A percentile compares a stretch with the other conserved stretches of the same genome.
These are phyloP conservation scores for Scytalidium sp. DNA, from an alignment of 2,329 filamentous ascomycete genomes.

Conservation along the genomic window DNA sequence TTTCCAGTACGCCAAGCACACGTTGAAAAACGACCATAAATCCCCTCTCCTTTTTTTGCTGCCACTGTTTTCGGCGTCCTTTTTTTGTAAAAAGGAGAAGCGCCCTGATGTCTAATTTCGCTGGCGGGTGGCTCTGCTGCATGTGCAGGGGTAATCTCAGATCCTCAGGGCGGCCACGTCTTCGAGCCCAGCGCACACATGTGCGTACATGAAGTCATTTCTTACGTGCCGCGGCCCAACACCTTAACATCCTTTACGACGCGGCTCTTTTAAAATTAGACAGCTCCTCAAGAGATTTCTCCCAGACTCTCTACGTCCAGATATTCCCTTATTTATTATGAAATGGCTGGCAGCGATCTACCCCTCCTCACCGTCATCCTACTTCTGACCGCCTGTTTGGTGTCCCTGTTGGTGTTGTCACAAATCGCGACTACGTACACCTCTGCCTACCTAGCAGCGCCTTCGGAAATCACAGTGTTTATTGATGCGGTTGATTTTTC, in stretches of 20 bases:
- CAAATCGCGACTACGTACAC: slow-evolving; percentile 51
- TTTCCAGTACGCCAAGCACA: no score
- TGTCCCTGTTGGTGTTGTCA: slow-evolving; percentile 51
- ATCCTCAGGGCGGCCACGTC: not conserved
- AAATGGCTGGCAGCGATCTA: slow-evolving; percentile 27
- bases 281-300: no score
- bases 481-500: slow-evolving; percentile 58
- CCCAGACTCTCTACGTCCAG: not conserved
- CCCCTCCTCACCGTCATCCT: slow-evolving; percentile 43
- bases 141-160: not conserved
- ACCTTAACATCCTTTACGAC: not conserved
- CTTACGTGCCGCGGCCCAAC: not conserved
- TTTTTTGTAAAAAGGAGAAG: not conserved
- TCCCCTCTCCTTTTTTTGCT: no score
- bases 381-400: slow-evolving; percentile 53
- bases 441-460: slow-evolving; percentile 54
- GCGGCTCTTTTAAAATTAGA: not conserved
- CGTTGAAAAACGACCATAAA: no score
- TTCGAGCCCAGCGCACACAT: no score
- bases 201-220: not conserved
- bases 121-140: not conserved
- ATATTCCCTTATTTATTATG: not conserved
- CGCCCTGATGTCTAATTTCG: not conserved
- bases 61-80: not conserved
- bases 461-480: slow-evolving; percentile 54